These are phyloP conservation scores for Diospyros lotus DNA, from an alignment of 148 eudicot genomes.

Conservation along the genomic window DNA sequence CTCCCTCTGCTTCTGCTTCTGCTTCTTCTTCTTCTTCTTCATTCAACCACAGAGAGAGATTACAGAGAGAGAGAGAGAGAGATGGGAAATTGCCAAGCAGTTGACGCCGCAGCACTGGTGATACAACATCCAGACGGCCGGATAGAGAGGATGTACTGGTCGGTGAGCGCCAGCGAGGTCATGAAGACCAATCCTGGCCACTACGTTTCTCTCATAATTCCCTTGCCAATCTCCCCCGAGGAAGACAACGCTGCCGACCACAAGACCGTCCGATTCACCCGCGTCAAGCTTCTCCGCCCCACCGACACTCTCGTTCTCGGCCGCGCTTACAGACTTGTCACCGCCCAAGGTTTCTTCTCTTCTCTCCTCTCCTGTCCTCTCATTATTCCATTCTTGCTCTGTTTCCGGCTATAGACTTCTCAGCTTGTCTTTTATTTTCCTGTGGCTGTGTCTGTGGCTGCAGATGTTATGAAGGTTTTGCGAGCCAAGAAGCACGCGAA, in stretches of 20 bases:
- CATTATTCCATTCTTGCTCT: neutral
- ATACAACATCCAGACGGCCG: conserved; percentile 87
- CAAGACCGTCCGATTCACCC: conserved; percentile 54
- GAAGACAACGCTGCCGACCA: conserved; percentile 31
- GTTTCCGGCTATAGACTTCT: neutral
- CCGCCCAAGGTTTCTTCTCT: conserved; percentile 64
- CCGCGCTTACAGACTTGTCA: conserved; percentile 81
- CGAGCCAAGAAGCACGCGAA: conserved; percentile 72
- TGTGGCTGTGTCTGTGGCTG: conserved; percentile 7
- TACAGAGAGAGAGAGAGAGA: conserved; percentile 15
- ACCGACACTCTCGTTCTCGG: conserved; percentile 77
- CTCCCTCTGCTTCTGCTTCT: too few species aligned
- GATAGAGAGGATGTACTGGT: conserved; percentile 74
- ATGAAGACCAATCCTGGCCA: conserved; percentile 91
- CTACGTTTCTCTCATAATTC: conserved; percentile 84
- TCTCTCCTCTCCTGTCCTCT: neutral
- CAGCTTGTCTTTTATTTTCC: too few species aligned
- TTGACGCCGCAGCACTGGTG: conserved; percentile 92
- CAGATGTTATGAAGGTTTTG: conserved; percentile 88
- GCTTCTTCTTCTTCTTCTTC: too few species aligned
- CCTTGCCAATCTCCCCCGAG: conserved; percentile 34
- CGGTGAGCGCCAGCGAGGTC: conserved; percentile 59
- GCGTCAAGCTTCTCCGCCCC: conserved; percentile 90
- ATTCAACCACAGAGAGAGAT: too few species aligned
- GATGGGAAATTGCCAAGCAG: conserved; percentile 98